These are phyloP conservation scores for Wickerhamiella domercqiae DNA, from an alignment of 805 yeast species.

Conservation along the genomic window DNA sequence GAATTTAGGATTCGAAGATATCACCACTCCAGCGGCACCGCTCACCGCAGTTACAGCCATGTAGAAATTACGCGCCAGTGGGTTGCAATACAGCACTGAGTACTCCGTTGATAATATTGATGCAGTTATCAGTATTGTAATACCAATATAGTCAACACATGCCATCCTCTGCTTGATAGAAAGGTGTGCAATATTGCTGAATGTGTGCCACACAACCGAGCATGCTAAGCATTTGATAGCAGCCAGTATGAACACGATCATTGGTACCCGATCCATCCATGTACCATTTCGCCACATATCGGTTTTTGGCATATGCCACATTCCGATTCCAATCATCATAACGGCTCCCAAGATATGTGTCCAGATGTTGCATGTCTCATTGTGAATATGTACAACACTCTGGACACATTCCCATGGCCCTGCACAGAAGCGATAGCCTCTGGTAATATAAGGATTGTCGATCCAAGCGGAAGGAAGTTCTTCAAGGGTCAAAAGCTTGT, in stretches of 20 bases:
- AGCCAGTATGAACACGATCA: constrained; percentile 52
- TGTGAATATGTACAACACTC: constrained; percentile 53
- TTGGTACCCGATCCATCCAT: constrained; percentile 34
- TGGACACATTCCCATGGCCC: constrained; percentile 43
- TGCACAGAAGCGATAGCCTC: constrained; percentile 73
- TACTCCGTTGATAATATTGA: constrained; percentile 79
- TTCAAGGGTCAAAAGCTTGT: constrained; percentile 53
- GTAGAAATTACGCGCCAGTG: constrained; percentile 33
- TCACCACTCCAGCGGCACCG: constrained; percentile 55
- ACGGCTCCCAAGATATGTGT: constrained; percentile 65
- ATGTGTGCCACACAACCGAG: constrained; percentile 85
- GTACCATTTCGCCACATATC: constrained; percentile 31
- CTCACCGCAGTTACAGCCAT: constrained; percentile 47
- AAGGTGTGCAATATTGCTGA: constrained; percentile 56
- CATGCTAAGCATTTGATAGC: constrained; percentile 63
- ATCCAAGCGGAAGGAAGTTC: constrained; percentile 89
- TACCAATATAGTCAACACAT: constrained; percentile 90
- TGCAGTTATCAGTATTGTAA: constrained; percentile 76
- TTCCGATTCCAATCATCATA: constrained; percentile 38
- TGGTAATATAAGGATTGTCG: constrained; percentile 70
- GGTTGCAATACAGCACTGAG: constrained; percentile 51
- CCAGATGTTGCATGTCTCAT: constrained; percentile 90
- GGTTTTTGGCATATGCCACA: constrained; percentile 50
- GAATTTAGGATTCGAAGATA: constrained; percentile 88
- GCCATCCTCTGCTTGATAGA: constrained; percentile 59